phyloP scores from a whole-genome alignment of 2,329 filamentous ascomycete species.

The Aspergillus intermedius region DNA sequence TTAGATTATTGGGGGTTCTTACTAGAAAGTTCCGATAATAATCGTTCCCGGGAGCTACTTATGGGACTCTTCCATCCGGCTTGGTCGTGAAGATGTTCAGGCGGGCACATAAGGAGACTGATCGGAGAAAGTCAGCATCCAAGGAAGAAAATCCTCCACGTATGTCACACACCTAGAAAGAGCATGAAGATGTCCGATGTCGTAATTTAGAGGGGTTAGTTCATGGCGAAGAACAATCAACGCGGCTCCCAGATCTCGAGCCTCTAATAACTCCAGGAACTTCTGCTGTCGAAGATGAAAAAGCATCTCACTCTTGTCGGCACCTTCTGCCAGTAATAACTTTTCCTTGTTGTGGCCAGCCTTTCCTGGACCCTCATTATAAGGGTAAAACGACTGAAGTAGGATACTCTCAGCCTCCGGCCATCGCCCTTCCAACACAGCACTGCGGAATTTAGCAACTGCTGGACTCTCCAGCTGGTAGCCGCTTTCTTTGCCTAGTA shows the following conservation, averaged over 20 bases:
- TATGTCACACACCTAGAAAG: slow-evolving; percentile 58
- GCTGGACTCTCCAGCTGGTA: slow-evolving; percentile 79
- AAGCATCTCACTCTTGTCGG: slow-evolving; percentile 71
- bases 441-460: slow-evolving; percentile 76
- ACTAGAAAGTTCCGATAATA: slow-evolving; percentile 82
- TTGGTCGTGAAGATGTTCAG: slow-evolving; percentile 67
- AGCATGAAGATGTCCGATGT: slow-evolving; percentile 69
- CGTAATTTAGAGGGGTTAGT: slow-evolving; percentile 76
- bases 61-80: slow-evolving; percentile 79
- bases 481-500: slow-evolving; percentile 73
- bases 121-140: slow-evolving; percentile 1
- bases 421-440: slow-evolving; percentile 78
- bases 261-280: slow-evolving; percentile 82
- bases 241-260: slow-evolving; percentile 64
- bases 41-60: slow-evolving; percentile 63
- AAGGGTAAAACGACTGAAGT: slow-evolving; percentile 44
- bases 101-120: slow-evolving; percentile 82
- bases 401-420: slow-evolving; percentile 75
- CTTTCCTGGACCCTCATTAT: slow-evolving; percentile 33
- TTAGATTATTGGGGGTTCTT: slow-evolving; percentile 24
- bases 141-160: background rate
- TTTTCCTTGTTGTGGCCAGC: slow-evolving; percentile 41
- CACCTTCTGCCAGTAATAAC: slow-evolving; percentile 66
- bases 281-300: slow-evolving; percentile 91
- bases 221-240: slow-evolving; percentile 80